Evolutionary conservation across 2,329 filamentous ascomycete species (phyloP), one percentile per base, ranked within the genome.

Genomic region (Aspergillus hiratsukae): DNA sequence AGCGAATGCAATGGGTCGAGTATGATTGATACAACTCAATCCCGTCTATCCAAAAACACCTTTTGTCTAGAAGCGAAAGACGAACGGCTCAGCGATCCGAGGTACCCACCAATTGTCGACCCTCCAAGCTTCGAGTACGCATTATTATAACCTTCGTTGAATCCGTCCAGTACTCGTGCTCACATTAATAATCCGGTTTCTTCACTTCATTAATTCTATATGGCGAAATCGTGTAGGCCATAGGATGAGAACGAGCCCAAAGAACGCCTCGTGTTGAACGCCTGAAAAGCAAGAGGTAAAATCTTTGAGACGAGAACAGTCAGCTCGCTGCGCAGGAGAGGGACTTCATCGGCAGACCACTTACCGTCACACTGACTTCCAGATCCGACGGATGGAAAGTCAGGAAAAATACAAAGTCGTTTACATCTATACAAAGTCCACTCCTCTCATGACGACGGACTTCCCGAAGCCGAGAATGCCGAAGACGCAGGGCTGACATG

Each of bases 131-230:
- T 52, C 49, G 54, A 53, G 55, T 49, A 58, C 56, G 54, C 59
- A 52, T 59, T 41, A 56, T 50, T 31, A 46, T 46, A 23, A 46
- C 21, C 37, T 40, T 58, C 53, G 54, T 57, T 53, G 29, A 48
- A 54, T 43, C 48, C 50, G 40, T 49, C 35, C 35, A 43, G 57
- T 56, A 58, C 59, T 59, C 62, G 31, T 63, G 58, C 53, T 60
- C 62, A 48, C 61, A 58, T 59, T 62, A 56, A 23, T 54, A 50
- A 62, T 53, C 59, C 54, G 49, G 49, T 56, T 29, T 53, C 52
- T 58, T 49, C 59, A 58, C 59, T 46, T 67, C 64, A 65, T 69
- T 61, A 68, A 57, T 43, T 60, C 48, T 53, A 54, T 37, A 27
- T 49, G 53, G 59, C 55, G 58, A 53, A 29, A 43, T 52, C 21